phyloP scores from a whole-genome alignment of 352 stramenopile genomes.

The Vaucheria bursata region DNA sequence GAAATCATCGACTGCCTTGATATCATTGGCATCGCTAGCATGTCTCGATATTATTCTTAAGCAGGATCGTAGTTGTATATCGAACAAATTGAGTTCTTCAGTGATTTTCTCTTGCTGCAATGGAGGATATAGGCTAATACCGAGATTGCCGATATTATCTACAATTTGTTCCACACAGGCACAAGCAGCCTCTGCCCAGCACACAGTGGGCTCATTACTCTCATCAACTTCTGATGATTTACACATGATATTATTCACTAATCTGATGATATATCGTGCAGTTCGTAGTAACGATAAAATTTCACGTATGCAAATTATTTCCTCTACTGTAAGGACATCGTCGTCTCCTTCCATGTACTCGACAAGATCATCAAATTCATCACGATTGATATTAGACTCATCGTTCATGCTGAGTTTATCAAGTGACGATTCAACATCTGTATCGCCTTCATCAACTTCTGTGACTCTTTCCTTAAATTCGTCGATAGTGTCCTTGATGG shows the following conservation, averaged over 20 bases:
- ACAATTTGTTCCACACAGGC: background rate
- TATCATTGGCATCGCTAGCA: too few relatives aligned
- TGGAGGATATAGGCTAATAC: constrained; percentile 4
- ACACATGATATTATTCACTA: background rate
- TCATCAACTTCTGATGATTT: background rate
- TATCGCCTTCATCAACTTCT: background rate
- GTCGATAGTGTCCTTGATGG: constrained; percentile 14
- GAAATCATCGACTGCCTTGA: too few relatives aligned
- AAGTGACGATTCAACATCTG: background rate
- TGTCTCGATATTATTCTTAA: too few relatives aligned
- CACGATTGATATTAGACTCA: background rate
- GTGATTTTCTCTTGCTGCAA: background rate
- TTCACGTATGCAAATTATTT: background rate
- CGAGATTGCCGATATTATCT: background rate
- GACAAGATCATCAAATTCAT: constrained; percentile 5
- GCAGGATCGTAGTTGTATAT: too few relatives aligned
- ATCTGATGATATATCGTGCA: background rate
- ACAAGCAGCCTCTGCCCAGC: background rate
- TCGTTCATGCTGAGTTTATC: background rate
- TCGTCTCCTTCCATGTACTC: constrained; percentile 10
- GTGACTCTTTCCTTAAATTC: background rate
- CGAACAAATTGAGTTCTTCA: too few relatives aligned
- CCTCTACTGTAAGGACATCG: background rate
- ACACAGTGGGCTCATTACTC: background rate
- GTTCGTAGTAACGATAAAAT: background rate